Percentiles rank a stretch among this genome's conserved stretches.
phyloP scores from a whole-genome alignment of 345 rosid genomes.

The Combretum micranthum region DNA sequence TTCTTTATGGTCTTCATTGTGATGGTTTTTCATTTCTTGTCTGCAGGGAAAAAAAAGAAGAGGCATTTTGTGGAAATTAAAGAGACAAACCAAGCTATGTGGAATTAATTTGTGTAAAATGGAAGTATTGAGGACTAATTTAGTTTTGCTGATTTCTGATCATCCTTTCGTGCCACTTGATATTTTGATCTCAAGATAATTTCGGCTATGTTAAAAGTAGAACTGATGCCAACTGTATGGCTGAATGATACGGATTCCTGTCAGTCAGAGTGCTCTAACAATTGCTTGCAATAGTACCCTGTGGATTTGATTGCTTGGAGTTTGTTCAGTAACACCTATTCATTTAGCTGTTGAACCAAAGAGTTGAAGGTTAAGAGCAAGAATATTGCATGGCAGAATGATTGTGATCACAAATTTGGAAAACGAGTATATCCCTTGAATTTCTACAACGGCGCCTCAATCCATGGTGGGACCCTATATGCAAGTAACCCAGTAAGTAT shows the following conservation, averaged over 20 bases:
- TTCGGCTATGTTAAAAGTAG: conserved; percentile 79
- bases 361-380: conserved; percentile 44
- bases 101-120: too few species aligned
- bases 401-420: conserved; percentile 75
- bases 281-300: conserved; percentile 61
- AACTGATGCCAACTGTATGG: conserved; percentile 61
- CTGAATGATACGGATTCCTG: conserved; percentile 48
- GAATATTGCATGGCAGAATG: conserved; percentile 77
- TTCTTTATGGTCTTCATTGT: too few species aligned
- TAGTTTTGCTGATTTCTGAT: too few species aligned
- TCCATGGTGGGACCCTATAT: conserved; percentile 68
- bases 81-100: too few species aligned
- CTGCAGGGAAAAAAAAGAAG: too few species aligned
- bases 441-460: conserved; percentile 66
- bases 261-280: conserved; percentile 49
- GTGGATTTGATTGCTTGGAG: conserved; percentile 88
- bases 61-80: too few species aligned
- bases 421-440: conserved; percentile 66
- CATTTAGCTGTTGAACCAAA: conserved; percentile 32
- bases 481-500: conserved; percentile 52
- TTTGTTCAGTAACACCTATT: conserved; percentile 73
- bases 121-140: too few species aligned
- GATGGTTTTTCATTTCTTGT: too few species aligned
- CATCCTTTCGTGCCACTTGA: too few species aligned
- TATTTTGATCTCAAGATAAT: neutral